A percentile compares a stretch with the other conserved stretches of the same genome.
These are phyloP conservation scores for Aspergillus quadricinctus DNA, from an alignment of 2,329 filamentous ascomycete species.

Conservation along the genomic window DNA sequence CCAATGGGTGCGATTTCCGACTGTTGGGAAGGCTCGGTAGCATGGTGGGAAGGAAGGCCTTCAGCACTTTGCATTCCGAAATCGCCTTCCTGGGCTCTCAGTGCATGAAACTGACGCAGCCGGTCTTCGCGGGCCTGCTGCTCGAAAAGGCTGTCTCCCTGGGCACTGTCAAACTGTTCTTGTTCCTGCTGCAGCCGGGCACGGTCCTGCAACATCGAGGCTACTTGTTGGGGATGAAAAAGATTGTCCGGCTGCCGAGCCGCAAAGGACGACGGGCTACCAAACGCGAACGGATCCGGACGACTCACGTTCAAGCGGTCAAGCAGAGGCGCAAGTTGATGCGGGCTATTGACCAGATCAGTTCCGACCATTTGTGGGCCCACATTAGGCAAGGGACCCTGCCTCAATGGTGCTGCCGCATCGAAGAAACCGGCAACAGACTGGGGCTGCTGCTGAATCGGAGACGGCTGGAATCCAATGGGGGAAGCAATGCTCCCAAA, in stretches of 20 bases:
- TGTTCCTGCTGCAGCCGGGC: slow-evolving; percentile 59
- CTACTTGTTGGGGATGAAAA: slow-evolving; percentile 53
- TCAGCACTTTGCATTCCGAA: slow-evolving; percentile 35
- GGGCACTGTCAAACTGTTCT: slow-evolving; percentile 47
- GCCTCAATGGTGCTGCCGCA: slow-evolving; percentile 36
- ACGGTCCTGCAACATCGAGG: slow-evolving; percentile 58
- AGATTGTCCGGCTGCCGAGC: slow-evolving; percentile 44
- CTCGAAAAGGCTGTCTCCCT: slow-evolving; percentile 44
- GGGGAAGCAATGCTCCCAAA: slow-evolving; percentile 94
- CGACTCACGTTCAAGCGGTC: slow-evolving; percentile 61
- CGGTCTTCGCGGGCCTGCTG: slow-evolving; percentile 59
- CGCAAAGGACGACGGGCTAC: slow-evolving; percentile 43
- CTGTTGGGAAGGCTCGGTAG: slow-evolving; percentile 25
- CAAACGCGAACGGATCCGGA: slow-evolving; percentile 47
- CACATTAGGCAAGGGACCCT: slow-evolving; percentile 37
- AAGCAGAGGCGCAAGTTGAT: slow-evolving; percentile 64
- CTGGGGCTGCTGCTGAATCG: slow-evolving; percentile 50
- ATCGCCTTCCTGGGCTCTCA: slow-evolving; percentile 67
- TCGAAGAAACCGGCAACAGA: slow-evolving; percentile 69
- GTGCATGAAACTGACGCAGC: slow-evolving; percentile 75
- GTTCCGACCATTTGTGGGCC: slow-evolving; percentile 42
- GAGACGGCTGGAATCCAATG: slow-evolving; percentile 61
- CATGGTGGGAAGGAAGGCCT: slow-evolving; percentile 39
- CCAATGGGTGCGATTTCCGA: slow-evolving; percentile 20
- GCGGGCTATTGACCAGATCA: slow-evolving; percentile 58